Conservation (phyloP, 2,329 filamentous ascomycete genomes). For the Colletotrichum destructivum region DNA sequence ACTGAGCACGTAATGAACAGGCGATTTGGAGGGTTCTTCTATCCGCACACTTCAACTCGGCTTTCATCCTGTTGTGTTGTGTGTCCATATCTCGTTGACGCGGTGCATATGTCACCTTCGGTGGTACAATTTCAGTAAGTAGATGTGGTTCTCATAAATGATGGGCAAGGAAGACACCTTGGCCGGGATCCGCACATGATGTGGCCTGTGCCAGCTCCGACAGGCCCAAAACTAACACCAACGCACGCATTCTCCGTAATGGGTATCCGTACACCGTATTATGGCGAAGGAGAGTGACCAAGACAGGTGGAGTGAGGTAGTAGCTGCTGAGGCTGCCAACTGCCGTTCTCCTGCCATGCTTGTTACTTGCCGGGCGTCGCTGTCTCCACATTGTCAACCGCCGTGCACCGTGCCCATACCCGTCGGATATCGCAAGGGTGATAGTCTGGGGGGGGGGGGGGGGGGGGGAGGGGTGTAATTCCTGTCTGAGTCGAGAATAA, state of each 20-base stretch:
- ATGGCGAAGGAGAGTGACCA: background rate
- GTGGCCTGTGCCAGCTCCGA: conserved; percentile 12
- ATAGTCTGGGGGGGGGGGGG: background rate
- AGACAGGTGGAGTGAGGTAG: conserved; percentile 4
- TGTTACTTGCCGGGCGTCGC: conserved; percentile 21
- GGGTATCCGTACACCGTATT: background rate
- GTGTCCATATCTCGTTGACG: background rate
- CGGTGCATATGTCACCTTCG: background rate
- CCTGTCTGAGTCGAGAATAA: background rate
- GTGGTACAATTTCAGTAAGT: background rate
- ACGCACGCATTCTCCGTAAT: background rate
- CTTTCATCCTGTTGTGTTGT: background rate
- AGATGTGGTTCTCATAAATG: conserved; percentile 10
- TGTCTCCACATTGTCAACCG: conserved; percentile 33
- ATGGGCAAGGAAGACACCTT: conserved; percentile 5
- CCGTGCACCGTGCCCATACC: conserved; percentile 30
- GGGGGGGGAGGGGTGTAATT: no score
- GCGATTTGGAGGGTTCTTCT: background rate
- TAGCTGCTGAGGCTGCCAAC: conserved; percentile 20
- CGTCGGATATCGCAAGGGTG: conserved; percentile 21
- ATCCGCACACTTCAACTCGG: background rate
- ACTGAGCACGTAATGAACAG: no score
- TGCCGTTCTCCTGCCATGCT: conserved; percentile 35
- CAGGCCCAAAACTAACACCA: background rate
- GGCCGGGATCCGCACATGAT: conserved; percentile 6